These are phyloP conservation scores for Wickerhamiella parazyma DNA, from an alignment of 805 yeast species.

Conservation along the genomic window DNA sequence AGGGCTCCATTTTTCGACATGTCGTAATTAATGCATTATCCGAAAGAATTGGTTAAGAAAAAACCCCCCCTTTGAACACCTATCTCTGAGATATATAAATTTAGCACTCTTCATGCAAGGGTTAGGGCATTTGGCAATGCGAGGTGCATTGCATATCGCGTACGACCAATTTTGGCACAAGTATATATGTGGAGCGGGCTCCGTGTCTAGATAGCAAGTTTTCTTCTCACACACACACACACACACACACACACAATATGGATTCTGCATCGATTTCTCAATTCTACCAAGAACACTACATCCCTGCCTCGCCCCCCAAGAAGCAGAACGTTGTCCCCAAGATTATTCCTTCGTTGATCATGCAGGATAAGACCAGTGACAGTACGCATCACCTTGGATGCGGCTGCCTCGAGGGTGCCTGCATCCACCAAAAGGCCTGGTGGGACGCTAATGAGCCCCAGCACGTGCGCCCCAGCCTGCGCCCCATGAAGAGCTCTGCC, in stretches of 20 bases:
- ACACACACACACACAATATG: constrained; percentile 24
- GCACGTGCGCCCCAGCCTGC: constrained; percentile 19
- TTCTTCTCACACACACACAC: not conserved
- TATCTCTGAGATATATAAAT: not conserved
- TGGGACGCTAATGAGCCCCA: constrained; percentile 21
- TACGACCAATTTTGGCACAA: constrained; percentile 1
- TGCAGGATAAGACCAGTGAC: constrained; percentile 44
- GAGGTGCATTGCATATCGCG: constrained; percentile 1
- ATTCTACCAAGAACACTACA: constrained; percentile 33
- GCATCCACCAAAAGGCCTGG: constrained; percentile 30
- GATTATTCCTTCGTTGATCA: constrained; percentile 45
- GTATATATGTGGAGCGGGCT: not conserved
- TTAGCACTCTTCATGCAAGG: not conserved
- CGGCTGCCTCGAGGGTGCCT: constrained; percentile 31
- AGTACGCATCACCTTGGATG: constrained; percentile 31
- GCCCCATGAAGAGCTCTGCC: constrained; percentile 16
- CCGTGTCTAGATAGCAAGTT: not conserved
- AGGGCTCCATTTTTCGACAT: too few species aligned
- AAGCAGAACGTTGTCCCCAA: constrained; percentile 29
- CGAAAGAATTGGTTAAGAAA: not conserved
- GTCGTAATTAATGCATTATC: too few species aligned
- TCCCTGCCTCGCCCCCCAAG: constrained; percentile 29
- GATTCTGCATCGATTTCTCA: constrained; percentile 31
- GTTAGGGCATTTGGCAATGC: constrained; percentile 5
- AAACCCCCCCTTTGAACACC: not conserved